A percentile compares a stretch with the other conserved stretches of the same genome.
phyloP scores from a whole-genome alignment of 805 yeast species.

The Candida vaughaniae region DNA sequence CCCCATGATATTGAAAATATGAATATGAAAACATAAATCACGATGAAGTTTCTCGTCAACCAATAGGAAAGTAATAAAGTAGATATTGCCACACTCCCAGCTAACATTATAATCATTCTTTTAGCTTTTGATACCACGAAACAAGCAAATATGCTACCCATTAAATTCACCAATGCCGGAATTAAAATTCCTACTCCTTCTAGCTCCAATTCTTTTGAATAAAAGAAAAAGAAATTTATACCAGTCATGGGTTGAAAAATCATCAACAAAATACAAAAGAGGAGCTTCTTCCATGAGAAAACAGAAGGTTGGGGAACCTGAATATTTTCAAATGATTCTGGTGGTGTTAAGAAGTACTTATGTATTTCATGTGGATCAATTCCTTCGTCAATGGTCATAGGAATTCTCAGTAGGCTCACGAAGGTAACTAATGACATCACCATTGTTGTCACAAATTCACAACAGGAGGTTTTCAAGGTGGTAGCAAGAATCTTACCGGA shows the following conservation, averaged over 20 bases:
- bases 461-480: slow-evolving; percentile 2
- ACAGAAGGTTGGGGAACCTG: background rate
- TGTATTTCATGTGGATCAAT: background rate
- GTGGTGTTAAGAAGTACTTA: slow-evolving; percentile 4
- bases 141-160: slow-evolving; percentile 10
- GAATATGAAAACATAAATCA: slow-evolving; percentile 7
- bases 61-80: slow-evolving; percentile 2
- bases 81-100: slow-evolving; percentile 7
- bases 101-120: slow-evolving; percentile 6
- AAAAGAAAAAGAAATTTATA: slow-evolving; percentile 33
- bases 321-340: background rate
- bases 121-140: slow-evolving; percentile 4
- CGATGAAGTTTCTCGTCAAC: background rate
- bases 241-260: slow-evolving; percentile 36
- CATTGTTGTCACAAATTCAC: slow-evolving; percentile 7
- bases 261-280: slow-evolving; percentile 23
- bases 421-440: slow-evolving; percentile 6
- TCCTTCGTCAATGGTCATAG: slow-evolving; percentile 9
- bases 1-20: slow-evolving; percentile 28
- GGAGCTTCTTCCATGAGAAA: slow-evolving; percentile 11
- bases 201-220: slow-evolving; percentile 16
- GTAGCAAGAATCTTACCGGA: slow-evolving; percentile 18
- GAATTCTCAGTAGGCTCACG: slow-evolving; percentile 7
- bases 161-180: slow-evolving; percentile 9
- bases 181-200: slow-evolving; percentile 4